These are phyloP conservation scores for Colletotrichum incanum DNA, from an alignment of 2,329 filamentous ascomycete species.

Conservation along the genomic window DNA sequence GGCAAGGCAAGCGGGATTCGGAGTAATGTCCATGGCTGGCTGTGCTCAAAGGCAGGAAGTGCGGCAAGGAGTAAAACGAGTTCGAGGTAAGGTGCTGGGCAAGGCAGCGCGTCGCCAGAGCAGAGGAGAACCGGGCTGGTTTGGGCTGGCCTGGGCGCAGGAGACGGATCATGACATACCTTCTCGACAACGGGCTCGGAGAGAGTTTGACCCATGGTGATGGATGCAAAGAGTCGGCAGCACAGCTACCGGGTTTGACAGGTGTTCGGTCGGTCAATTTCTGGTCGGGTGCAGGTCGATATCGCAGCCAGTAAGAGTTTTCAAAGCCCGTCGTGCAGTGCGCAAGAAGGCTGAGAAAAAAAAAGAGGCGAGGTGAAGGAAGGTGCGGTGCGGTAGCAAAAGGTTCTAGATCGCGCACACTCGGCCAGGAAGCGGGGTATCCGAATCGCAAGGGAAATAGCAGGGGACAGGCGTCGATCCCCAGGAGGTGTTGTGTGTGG, in stretches of 20 bases:
- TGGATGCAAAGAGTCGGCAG: conserved; percentile 49
- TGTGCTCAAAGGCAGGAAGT: neutral
- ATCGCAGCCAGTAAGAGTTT: conserved; percentile 21
- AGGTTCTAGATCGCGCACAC: conserved; percentile 47
- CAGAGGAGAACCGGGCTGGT: neutral
- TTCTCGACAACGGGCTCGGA: conserved; percentile 99
- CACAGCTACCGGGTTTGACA: conserved; percentile 47
- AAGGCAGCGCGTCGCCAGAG: conserved; percentile 12
- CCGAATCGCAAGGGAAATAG: conserved; percentile 43
- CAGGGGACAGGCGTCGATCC: conserved; percentile 42
- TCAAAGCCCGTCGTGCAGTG: conserved; percentile 37
- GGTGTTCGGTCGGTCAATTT: conserved; percentile 34
- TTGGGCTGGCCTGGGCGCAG: neutral
- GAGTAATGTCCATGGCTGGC: neutral
- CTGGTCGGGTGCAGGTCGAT: conserved; percentile 14
- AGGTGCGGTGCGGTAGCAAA: conserved; percentile 44
- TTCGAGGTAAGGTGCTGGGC: neutral
- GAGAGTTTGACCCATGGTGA: conserved; percentile 96
- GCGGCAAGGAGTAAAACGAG: neutral
- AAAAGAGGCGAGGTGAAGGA: conserved; percentile 28
- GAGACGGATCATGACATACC: conserved; percentile 72
- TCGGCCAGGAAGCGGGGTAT: conserved; percentile 46
- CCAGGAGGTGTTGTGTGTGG: conserved; percentile 13
- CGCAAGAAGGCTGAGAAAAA: conserved; percentile 35
- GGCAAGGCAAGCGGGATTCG: conserved; percentile 13